A percentile compares a stretch with the other conserved stretches of the same genome.
Evolutionary conservation across 352 stramenopile genomes (phyloP).

Genomic region (Globisporangium megalacanthum): DNA sequence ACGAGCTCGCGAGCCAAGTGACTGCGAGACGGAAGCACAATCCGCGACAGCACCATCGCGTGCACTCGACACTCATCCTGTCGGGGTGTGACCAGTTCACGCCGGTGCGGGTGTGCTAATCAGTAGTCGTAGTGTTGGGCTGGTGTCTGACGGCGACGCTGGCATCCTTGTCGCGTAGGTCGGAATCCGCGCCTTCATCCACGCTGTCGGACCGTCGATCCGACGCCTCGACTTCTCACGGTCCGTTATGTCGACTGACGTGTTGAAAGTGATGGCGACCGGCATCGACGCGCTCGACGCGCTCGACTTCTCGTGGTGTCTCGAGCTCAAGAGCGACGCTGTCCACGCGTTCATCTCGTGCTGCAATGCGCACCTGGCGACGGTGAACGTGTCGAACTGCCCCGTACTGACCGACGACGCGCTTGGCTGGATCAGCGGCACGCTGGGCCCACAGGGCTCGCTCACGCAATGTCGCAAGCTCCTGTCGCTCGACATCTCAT

Average conservation of each 20-base stretch:
- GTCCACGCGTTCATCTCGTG: constrained; percentile 71
- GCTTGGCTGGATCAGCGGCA: constrained; percentile 62
- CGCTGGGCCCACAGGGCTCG: constrained; percentile 52
- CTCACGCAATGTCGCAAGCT: constrained; percentile 56
- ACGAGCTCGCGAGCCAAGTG: constrained; percentile 55
- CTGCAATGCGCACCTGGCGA: constrained; percentile 46
- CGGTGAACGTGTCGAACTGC: constrained; percentile 56
- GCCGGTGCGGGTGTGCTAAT: constrained; percentile 14
- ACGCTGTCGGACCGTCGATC: constrained; percentile 41
- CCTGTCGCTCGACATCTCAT: constrained; percentile 65
- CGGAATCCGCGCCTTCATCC: constrained; percentile 62
- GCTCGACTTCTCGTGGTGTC: constrained; percentile 58
- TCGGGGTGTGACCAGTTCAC: constrained; percentile 56
- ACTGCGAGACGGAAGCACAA: constrained; percentile 23
- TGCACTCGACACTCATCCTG: constrained; percentile 46
- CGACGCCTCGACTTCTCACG: constrained; percentile 46
- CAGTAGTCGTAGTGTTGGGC: background rate
- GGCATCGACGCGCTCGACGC: constrained; percentile 48
- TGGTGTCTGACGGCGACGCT: constrained; percentile 1
- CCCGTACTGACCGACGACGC: constrained; percentile 61
- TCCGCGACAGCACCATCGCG: constrained; percentile 8
- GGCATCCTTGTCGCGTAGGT: constrained; percentile 24
- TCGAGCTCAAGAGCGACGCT: constrained; percentile 41
- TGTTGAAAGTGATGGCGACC: constrained; percentile 70
- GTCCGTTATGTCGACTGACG: constrained; percentile 38